Base-by-base conservation (phyloP, 2,329 filamentous ascomycete species). In the Metarhizium rileyi region DNA sequence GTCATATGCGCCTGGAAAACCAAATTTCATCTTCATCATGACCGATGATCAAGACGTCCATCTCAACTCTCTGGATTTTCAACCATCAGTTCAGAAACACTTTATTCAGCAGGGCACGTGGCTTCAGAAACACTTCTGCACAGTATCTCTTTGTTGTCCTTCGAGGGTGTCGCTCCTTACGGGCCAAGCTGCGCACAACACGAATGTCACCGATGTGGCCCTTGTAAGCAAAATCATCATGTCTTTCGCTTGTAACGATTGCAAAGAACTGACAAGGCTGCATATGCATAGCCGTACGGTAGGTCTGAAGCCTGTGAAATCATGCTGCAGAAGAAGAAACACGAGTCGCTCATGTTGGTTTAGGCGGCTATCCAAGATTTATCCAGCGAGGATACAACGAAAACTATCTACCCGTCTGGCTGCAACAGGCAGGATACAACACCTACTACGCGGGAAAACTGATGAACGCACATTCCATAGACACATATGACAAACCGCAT, bases 371-470 rank as follows among this genome's bases (percentile, higher is more conserved):
- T 56, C 77, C 79, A 1, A 86, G 86, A 57, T 84, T 87, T 50
- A 66, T 87, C 16, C 67, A 68, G 3, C 71, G 83, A 47, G 83
- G 84, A 0, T 72, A 80, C 52, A 86, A 87, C 52, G 74, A 82
- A 1, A 75, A 82, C 35, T 87, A 83, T 52, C 71, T 87, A 0
- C 84, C 84, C 0, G 61, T 87, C 0, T 88, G 84, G 83, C 65
- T 89, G 18, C 81, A 86, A 55, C 63, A 76, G 4, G 78, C 76
- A 0, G 83, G 83, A 0, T 87, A 87, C 59, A 77, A 79, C 54
- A 87, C 84, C 0, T 87, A 85, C 59, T 88, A 87, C 57, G 79
- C 77, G 0, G 84, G 82, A 16, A 88, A 89, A 59, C 68, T 87
- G 4, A 83, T 84, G 66, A 88, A 88, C 55, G 70, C 74, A 0